phyloP scores from a whole-genome alignment of 2,329 filamentous ascomycete genomes.

The Byssoonygena ceratinophila region DNA sequence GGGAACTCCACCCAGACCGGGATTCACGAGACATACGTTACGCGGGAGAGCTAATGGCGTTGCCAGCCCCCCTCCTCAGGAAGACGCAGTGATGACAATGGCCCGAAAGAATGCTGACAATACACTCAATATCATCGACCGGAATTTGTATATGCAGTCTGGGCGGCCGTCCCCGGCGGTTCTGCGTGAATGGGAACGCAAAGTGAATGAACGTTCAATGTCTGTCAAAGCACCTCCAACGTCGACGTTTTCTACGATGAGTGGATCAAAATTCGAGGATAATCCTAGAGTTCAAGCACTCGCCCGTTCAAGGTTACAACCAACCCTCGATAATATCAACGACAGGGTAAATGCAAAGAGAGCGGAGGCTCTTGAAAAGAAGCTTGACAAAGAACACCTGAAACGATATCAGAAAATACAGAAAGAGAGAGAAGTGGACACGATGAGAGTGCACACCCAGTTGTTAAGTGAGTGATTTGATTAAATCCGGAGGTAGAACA shows the following conservation, averaged over 20 bases:
- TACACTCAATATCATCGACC: constrained; percentile 5
- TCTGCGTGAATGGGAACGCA: constrained; percentile 13
- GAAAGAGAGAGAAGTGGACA: constrained; percentile 11
- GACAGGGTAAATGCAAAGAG: constrained; percentile 4
- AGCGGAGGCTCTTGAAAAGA: constrained; percentile 6
- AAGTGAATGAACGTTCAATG: constrained; percentile 10
- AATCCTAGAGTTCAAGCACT: constrained; percentile 57
- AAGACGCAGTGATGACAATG: constrained; percentile 40
- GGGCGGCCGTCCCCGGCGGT: constrained; percentile 13
- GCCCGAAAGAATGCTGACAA: constrained; percentile 5
- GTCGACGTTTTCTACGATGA: neutral
- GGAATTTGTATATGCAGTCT: constrained; percentile 25
- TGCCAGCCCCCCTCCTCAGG: constrained; percentile 36
- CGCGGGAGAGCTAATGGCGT: neutral
- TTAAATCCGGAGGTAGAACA: neutral
- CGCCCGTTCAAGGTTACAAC: constrained; percentile 39
- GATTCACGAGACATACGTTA: neutral
- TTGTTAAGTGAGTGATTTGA: constrained; percentile 6
- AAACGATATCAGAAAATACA: neutral
- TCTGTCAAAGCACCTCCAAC: constrained; percentile 5
- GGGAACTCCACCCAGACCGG: neutral
- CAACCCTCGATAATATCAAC: constrained; percentile 12
- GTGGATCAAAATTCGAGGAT: constrained; percentile 5
- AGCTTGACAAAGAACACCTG: constrained; percentile 10
- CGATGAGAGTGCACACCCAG: constrained; percentile 2